Conservation (phyloP, 148 eudicot species). For the Cornus kousa region DNA sequence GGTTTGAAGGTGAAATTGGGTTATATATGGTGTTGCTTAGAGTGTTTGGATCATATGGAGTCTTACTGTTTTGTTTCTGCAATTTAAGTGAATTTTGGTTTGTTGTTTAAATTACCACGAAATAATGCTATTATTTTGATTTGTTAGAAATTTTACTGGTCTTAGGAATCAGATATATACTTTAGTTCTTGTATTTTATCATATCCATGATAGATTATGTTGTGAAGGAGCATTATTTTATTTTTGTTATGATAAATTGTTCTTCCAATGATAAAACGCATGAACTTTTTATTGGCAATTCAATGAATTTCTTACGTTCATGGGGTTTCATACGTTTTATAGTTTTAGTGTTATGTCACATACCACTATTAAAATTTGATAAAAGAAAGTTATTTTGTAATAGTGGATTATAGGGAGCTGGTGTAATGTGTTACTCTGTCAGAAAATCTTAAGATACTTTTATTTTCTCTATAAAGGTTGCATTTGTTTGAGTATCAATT, state of each 20-base stretch:
- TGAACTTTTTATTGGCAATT: no score
- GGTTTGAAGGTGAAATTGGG: slow-evolving; percentile 68
- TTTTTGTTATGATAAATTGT: not conserved
- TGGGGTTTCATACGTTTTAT: no score
- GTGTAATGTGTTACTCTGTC: no score
- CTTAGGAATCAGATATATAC: not conserved
- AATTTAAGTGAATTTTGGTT: not conserved
- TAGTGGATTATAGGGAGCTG: no score
- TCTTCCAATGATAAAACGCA: no score
- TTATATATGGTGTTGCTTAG: not conserved
- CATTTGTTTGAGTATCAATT: no score
- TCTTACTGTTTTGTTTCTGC: not conserved
- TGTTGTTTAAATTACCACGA: not conserved
- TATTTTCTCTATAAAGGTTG: no score
- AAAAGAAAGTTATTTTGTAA: no score
- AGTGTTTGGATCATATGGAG: not conserved
- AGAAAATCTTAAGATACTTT: no score
- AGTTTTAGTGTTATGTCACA: no score
- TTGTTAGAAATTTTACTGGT: not conserved
- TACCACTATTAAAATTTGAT: no score
- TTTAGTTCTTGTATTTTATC: not conserved
- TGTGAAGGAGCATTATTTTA: not conserved
- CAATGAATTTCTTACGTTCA: no score
- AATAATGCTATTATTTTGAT: not conserved
- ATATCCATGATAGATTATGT: not conserved